Base-by-base conservation (phyloP, 2,329 filamentous ascomycete genomes). In the Colletotrichum viniferum region DNA sequence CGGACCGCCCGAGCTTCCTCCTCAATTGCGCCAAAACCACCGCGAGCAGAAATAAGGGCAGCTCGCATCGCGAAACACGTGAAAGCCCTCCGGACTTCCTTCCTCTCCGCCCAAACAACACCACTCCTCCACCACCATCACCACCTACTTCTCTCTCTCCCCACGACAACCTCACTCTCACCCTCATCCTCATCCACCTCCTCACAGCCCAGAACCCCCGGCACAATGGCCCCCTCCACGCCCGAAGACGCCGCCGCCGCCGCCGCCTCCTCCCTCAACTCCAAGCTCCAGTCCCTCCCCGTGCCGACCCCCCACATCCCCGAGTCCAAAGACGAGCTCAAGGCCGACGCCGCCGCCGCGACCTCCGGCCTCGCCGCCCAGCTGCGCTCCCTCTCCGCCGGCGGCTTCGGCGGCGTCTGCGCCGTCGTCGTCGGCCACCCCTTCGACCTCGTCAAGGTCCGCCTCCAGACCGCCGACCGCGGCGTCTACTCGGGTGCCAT, bases 361-460 rank as follows among this genome's bases (percentile, higher is more conserved):
- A 83, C 83, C 18, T 84, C 81, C 38, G 79, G 83, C 18, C 81
- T 84, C 68, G 80, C 86, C 16, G 83, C 89, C 24, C 90, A 92
- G 83, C 85, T 98, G 77, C 94, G 96, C 76, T 97, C 96, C 56
- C 91, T 99, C 67, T 93, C 90, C 10, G 96, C 96, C 9, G 97
- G 97, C 80, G 97, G 96, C 77, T 97, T 98, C 76, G 97, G 97
- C 79, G 97, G 97, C 80, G 86, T 99, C 63, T 98, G 95, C 87
- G 96, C 97, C 73, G 97, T 99, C 71, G 84, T 99, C 56, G 96
- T 98, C 75, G 94, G 97, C 73, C 97, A 99, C 85, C 97, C 97
- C 12, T 99, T 99, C 83, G 97, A 99, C 84, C 90, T 99, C 80
- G 96, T 98, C 84, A 99, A 99, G 88, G 97, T 99, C 78, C 94